phyloP scores from a whole-genome alignment of 768 basidiomycete genomes.

The Lentinula edodes region DNA sequence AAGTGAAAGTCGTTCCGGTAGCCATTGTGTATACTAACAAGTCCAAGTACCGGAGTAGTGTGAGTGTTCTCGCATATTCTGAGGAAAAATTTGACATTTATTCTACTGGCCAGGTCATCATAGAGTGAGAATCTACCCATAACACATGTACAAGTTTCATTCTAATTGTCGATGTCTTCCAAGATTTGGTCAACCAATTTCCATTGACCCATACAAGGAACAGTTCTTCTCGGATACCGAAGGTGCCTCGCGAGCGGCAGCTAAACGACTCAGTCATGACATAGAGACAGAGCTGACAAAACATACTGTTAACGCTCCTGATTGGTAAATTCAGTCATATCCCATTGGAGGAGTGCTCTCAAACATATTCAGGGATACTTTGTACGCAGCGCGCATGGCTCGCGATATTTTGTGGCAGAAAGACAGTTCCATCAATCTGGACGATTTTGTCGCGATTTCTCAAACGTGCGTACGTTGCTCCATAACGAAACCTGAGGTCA shows the following conservation, averaged over 20 bases:
- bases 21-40: constrained; percentile 96
- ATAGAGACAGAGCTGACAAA: constrained; percentile 69
- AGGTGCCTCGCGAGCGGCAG: constrained; percentile 68
- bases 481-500: background rate
- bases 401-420: constrained; percentile 89
- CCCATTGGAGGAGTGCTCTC: background rate
- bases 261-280: constrained; percentile 76
- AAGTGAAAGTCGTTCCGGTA: constrained; percentile 70
- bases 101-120: constrained; percentile 48
- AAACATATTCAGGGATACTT: constrained; percentile 62
- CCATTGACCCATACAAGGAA: constrained; percentile 64
- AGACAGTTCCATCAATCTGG: constrained; percentile 68
- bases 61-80: constrained; percentile 29
- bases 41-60: constrained; percentile 87
- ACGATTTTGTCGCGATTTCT: constrained; percentile 77
- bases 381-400: constrained; percentile 89
- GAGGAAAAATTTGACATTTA: background rate
- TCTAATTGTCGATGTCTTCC: background rate
- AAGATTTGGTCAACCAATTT: constrained; percentile 83
- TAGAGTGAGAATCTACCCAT: constrained; percentile 47
- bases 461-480: constrained; percentile 67
- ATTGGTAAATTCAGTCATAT: constrained; percentile 63
- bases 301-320: constrained; percentile 85
- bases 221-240: constrained; percentile 72
- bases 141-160: constrained; percentile 9